phyloP scores from a whole-genome alignment of 2,329 filamentous ascomycete genomes.

The Cucurbitaria berberidis region DNA sequence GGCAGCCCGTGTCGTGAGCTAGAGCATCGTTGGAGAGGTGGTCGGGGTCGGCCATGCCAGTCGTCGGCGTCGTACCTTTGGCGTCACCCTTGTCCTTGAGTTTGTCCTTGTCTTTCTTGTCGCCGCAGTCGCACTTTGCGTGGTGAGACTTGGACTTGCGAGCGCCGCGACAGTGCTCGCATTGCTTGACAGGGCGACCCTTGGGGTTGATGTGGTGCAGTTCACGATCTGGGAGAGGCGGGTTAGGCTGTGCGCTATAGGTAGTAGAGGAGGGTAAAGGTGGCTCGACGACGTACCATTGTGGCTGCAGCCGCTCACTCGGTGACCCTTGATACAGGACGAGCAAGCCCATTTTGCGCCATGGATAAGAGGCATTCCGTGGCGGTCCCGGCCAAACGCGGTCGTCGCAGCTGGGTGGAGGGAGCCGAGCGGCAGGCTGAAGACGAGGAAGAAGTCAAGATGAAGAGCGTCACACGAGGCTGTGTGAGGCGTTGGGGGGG shows the following conservation, averaged over 20 bases:
- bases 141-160: constrained; percentile 96
- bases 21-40: constrained; percentile 40
- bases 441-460: constrained; percentile 14
- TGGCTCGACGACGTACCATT: constrained; percentile 80
- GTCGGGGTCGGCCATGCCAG: constrained; percentile 36
- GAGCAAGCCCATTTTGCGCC: constrained; percentile 98
- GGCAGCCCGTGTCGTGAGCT: constrained; percentile 52
- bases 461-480: constrained; percentile 21
- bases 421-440: constrained; percentile 27
- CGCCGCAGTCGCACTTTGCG: constrained; percentile 95
- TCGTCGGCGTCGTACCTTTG: constrained; percentile 47
- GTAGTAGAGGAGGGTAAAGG: too few species aligned
- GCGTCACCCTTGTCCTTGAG: constrained; percentile 54
- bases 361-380: constrained; percentile 60
- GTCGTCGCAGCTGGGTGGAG: constrained; percentile 40
- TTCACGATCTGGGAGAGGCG: constrained; percentile 71
- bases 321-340: constrained; percentile 96
- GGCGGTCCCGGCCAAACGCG: constrained; percentile 39
- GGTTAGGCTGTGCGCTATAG: constrained; percentile 23
- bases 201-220: constrained; percentile 97
- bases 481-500: constrained; percentile 16
- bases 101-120: constrained; percentile 74
- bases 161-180: constrained; percentile 92
- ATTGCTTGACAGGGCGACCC: constrained; percentile 96
- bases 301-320: constrained; percentile 98